Evolutionary conservation across 495 filamentous ascomycete species (phyloP), one percentile per base, ranked within the genome.

Genomic region (Amorphotheca resinae): DNA sequence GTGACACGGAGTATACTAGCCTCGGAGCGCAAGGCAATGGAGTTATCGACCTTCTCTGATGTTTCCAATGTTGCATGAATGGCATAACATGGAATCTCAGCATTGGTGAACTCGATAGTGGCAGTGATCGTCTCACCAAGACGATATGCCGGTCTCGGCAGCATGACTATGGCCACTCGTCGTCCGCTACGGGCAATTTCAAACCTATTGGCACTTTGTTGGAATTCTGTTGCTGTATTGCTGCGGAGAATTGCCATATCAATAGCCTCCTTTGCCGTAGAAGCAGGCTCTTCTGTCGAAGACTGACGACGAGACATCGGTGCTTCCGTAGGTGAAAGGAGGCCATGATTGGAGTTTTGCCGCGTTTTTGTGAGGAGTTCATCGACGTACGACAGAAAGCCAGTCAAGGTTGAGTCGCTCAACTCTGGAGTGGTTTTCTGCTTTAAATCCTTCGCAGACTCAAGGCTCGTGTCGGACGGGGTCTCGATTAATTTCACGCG

Each of bases 111-210:
- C 57, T 96, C 87, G 31, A 98, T 70, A 3, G 78, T 81, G 25
- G 81, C 77, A 20, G 76, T 80, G 18, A 98, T 74, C 0, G 79
- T 77, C 58, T 98, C 91, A 22, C 91, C 91, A 8, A 96, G 71
- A 32, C 87, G 76, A 64, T 94, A 94, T 0, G 89, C 79, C 0
- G 93, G 84, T n/a, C 93, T 78, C 16, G 87, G 80, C 21, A 98
- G 74, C 51, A 84, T 86, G 34, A 96, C 73, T 2, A 87, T 82
- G 6, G 83, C 91, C 22, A 98, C 87, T 18, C 81, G 80, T 38
- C 73, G 69, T 22, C 87, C 85, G 56, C 85, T 84, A 6, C 93
- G 82, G 4, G 89, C 83, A 53, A 98, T 96, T 55, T 93, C 87
- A 61, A 96, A 98, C 22, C 85, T 77, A 59, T 88, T 95, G 20